phyloP scores from a whole-genome alignment of 805 yeast species.

The Barnettozyma sp. region DNA sequence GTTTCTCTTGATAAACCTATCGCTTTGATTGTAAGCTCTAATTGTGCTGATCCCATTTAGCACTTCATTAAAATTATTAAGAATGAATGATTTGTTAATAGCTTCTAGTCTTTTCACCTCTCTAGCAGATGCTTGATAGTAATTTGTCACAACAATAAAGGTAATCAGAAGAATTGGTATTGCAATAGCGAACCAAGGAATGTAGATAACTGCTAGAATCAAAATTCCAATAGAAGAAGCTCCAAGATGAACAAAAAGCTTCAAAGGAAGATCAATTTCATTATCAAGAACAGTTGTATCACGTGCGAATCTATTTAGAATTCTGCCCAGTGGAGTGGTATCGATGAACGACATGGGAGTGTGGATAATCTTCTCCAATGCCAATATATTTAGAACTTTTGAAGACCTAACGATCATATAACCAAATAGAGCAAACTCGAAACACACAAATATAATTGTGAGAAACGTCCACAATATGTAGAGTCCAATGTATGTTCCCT shows the following conservation, averaged over 20 bases:
- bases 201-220: slow-evolving; percentile 54
- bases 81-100: slow-evolving; percentile 58
- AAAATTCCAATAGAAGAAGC: slow-evolving; percentile 48
- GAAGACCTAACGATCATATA: slow-evolving; percentile 12
- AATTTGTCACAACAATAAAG: slow-evolving; percentile 39
- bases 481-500: slow-evolving; percentile 60
- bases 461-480: slow-evolving; percentile 47
- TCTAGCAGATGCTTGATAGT: slow-evolving; percentile 63
- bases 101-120: slow-evolving; percentile 77
- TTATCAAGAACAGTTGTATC: slow-evolving; percentile 78
- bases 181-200: slow-evolving; percentile 70
- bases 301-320: slow-evolving; percentile 73
- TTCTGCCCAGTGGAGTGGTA: slow-evolving; percentile 77
- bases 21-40: slow-evolving; percentile 42
- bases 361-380: slow-evolving; percentile 49
- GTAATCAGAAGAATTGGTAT: slow-evolving; percentile 35
- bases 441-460: slow-evolving; percentile 34
- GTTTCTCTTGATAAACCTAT: slow-evolving; percentile 40
- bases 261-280: slow-evolving; percentile 57
- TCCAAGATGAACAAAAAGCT: slow-evolving; percentile 43
- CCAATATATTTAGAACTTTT: slow-evolving; percentile 32
- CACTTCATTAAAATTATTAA: slow-evolving; percentile 63
- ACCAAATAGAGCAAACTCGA: slow-evolving; percentile 29
- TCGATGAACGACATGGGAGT: slow-evolving; percentile 80
- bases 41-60: slow-evolving; percentile 59